Conservation (phyloP, 257 asterid species). For the Primulina tabacum region DNA sequence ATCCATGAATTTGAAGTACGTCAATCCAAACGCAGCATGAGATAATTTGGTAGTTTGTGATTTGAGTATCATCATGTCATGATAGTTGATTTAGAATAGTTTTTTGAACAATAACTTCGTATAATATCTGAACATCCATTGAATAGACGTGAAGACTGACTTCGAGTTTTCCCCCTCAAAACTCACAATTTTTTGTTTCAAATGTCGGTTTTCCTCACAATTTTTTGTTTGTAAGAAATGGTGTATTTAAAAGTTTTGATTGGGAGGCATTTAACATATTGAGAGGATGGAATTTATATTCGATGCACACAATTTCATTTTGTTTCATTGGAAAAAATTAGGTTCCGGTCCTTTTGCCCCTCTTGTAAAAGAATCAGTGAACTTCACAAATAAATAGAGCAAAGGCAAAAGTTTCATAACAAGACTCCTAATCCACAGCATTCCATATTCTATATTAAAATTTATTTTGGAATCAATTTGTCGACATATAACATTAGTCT, state of each 20-base stretch:
- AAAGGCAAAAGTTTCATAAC: background rate
- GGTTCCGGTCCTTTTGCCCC: no score
- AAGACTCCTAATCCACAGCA: background rate
- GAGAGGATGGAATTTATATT: no score
- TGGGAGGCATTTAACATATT: no score
- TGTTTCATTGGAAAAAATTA: no score
- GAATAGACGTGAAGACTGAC: background rate
- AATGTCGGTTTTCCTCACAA: background rate
- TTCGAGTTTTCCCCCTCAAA: background rate
- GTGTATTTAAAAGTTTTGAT: no score
- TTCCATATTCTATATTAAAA: background rate
- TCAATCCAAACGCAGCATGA: no score
- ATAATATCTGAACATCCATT: background rate
- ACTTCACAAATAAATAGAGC: background rate
- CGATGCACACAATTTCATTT: no score
- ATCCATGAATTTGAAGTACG: no score
- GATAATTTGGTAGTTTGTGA: background rate
- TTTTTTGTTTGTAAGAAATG: no score
- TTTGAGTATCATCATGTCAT: background rate
- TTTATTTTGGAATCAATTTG: background rate
- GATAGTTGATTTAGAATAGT: background rate
- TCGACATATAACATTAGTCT: no score
- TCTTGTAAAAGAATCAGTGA: background rate
- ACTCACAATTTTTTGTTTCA: background rate
- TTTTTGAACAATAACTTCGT: background rate